Evolutionary conservation across 2,329 filamentous ascomycete species (phyloP), one percentile per base, ranked within the genome.

Genomic region (Escovopsis sp.): DNA sequence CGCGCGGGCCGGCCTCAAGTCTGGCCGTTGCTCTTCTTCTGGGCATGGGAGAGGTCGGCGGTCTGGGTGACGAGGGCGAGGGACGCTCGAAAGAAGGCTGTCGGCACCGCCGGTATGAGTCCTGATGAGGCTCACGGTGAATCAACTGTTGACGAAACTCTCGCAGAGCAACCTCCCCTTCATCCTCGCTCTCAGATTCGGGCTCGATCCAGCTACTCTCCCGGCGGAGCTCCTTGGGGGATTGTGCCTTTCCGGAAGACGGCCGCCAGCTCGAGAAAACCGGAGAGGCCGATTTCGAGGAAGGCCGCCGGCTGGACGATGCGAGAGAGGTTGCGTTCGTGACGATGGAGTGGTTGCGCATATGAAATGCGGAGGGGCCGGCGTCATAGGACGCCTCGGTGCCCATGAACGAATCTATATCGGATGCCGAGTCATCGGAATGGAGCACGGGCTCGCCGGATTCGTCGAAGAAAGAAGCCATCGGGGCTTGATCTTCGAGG

Each of bases 141-240:
- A 4, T 9, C 8, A 25, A 11, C 9, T 25, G 21, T 9, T 11
- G 21, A 11, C 21, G 21, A 25, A 25, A 23, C 34, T 45, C 42
- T 10, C 31, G 30, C 4, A 45, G 38, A n/a, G 21, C 21, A 25
- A 5, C 3, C 21, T 42, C 31, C 1, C 37, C 41, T 27, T 43
- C 35, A 8, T 48, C 46, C 8, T 55, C 54, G 2, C 46, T 43
- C 29, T 59, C 56, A 2, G 56, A 57, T 25, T 59, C 55, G 12
- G 44, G 41, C 14, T 58, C 56, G 6, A 60, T 54, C 58, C 58
- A 61, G 34, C 55, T 60, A 31, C 50, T 45, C 15, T 49, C 48
- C 18, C 43, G 43, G 28, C 41, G 40, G 31, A 36, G 40, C 16
- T 46, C 42, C 12, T 31, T 31, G 10, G 36, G 33, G 15, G 30